Conservation (phyloP, 306 rosid genomes). For the Citrullus mucosospermus region DNA sequence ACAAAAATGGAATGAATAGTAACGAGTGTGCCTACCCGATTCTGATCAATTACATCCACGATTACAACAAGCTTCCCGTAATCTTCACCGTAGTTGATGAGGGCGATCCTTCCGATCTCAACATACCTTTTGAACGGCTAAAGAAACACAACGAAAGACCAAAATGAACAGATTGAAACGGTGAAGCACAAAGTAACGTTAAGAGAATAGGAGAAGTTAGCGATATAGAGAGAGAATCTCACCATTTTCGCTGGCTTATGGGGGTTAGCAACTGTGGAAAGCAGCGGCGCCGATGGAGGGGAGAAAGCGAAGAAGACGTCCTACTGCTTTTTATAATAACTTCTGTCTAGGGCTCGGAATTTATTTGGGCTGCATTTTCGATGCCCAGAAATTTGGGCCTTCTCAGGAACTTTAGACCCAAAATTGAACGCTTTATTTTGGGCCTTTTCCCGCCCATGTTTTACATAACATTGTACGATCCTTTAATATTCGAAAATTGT, state of each 20-base stretch:
- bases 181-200: too few relatives aligned
- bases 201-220: not conserved
- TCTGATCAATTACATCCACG: constrained; percentile 88
- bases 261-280: not conserved
- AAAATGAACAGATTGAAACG: not conserved
- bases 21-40: constrained; percentile 26
- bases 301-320: rapidly evolving
- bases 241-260: constrained; percentile 28
- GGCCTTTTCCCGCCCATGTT: not conserved
- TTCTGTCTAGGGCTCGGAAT: not conserved
- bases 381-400: not conserved
- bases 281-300: constrained; percentile 1
- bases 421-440: not conserved
- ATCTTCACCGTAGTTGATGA: constrained; percentile 78
- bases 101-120: constrained; percentile 92
- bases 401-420: not conserved
- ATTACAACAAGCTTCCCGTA: constrained; percentile 88
- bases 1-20: not conserved
- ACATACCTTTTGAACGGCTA: constrained; percentile 92
- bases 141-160: not conserved
- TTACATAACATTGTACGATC: not conserved
- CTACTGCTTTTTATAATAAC: not conserved
- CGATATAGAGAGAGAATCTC: not conserved
- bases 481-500: too few relatives aligned
- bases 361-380: not conserved